These are phyloP conservation scores for Astragalus membranaceus DNA, from an alignment of 306 rosid species.

Conservation along the genomic window DNA sequence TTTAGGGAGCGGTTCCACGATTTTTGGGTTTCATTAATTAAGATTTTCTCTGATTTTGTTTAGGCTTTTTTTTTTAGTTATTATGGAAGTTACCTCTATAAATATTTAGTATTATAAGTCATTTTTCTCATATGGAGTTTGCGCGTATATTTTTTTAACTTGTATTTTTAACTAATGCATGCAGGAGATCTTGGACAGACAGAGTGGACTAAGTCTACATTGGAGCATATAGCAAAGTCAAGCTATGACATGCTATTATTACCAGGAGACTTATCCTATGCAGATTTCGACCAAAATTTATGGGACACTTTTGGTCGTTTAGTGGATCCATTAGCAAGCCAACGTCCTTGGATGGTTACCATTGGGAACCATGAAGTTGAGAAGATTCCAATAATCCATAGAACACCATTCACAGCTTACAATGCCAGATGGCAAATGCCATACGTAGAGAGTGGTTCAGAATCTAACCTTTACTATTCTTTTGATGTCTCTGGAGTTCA, in stretches of 20 bases:
- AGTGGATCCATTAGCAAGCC: too few species aligned
- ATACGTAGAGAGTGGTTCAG: slow-evolving; percentile 52
- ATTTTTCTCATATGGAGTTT: too few species aligned
- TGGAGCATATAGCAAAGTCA: slow-evolving; percentile 43
- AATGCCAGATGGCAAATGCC: slow-evolving; percentile 43
- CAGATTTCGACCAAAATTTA: slow-evolving; percentile 24
- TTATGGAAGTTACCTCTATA: too few species aligned
- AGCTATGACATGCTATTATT: slow-evolving; percentile 64
- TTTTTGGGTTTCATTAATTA: too few species aligned
- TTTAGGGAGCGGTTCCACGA: too few species aligned
- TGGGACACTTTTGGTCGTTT: too few species aligned
- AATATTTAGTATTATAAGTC: too few species aligned
- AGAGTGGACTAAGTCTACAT: slow-evolving; percentile 63
- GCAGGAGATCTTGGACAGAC: slow-evolving; percentile 93
- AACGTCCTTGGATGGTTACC: slow-evolving; percentile 96
- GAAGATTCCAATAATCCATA: slow-evolving; percentile 33
- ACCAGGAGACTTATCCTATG: slow-evolving; percentile 82
- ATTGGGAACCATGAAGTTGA: slow-evolving; percentile 79
- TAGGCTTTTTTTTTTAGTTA: too few species aligned
- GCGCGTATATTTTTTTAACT: too few species aligned
- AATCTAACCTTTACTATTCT: slow-evolving; percentile 79
- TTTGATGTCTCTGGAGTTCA: slow-evolving; percentile 46
- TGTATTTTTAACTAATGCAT: too few species aligned
- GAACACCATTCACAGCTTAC: slow-evolving; percentile 53
- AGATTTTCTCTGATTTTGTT: too few species aligned